phyloP scores from a whole-genome alignment of 768 basidiomycete genomes.

The Collybiopsis confluens region DNA sequence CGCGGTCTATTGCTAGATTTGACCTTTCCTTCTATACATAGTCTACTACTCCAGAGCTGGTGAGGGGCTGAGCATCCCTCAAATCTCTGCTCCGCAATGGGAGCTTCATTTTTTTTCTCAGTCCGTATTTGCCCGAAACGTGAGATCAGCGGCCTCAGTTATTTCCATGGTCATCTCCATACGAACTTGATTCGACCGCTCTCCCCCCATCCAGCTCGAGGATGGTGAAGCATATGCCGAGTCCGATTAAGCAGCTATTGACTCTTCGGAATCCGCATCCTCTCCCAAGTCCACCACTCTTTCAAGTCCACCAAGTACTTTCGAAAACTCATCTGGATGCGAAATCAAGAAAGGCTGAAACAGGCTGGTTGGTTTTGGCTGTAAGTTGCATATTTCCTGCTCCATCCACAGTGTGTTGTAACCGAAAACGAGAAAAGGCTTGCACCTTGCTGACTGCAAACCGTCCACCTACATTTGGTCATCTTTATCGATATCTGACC shows the following conservation, averaged over 20 bases:
- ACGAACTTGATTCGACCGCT: too few relatives aligned
- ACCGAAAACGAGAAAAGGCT: slow-evolving; percentile 44
- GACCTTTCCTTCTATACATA: too few relatives aligned
- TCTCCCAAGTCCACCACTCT: slow-evolving; percentile 50
- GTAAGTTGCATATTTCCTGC: slow-evolving; percentile 36
- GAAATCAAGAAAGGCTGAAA: slow-evolving; percentile 56
- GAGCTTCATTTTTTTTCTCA: not conserved
- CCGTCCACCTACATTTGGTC: slow-evolving; percentile 71
- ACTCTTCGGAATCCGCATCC: slow-evolving; percentile 62
- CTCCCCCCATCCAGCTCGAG: too few relatives aligned
- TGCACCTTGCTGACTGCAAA: slow-evolving; percentile 82
- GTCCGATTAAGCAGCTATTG: slow-evolving; percentile 67
- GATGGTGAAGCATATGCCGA: slow-evolving; percentile 52
- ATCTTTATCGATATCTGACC: slow-evolving; percentile 77
- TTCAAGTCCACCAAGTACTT: slow-evolving; percentile 53
- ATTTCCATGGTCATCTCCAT: too few relatives aligned
- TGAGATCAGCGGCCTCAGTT: not conserved
- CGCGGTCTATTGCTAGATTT: not conserved
- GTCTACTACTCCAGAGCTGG: not conserved
- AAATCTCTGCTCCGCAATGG: not conserved
- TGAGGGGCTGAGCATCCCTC: slow-evolving; percentile 5
- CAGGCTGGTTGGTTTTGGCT: slow-evolving; percentile 78
- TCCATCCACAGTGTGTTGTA: slow-evolving; percentile 6
- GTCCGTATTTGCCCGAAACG: slow-evolving; percentile 1
- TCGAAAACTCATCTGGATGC: slow-evolving; percentile 64